Conservation (phyloP, 2,329 filamentous ascomycete species). For the Trichoderma aggressivum region DNA sequence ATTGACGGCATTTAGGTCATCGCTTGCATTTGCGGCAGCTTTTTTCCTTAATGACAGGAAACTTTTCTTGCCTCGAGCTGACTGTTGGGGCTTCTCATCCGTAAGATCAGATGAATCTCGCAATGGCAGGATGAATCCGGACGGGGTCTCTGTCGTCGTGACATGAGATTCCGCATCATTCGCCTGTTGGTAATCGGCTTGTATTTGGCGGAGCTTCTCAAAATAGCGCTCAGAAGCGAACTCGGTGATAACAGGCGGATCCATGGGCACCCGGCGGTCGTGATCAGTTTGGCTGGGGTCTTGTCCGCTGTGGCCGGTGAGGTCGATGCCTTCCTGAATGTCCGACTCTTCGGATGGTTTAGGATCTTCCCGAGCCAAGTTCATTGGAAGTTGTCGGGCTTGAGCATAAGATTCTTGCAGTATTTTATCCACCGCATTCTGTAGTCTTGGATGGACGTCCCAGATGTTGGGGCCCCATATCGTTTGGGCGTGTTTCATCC, state of each 20-base stretch:
- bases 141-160: background rate
- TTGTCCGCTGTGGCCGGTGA: no score
- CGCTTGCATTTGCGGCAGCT: background rate
- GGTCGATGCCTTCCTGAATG: no score
- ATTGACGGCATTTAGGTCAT: background rate
- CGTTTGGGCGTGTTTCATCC: background rate
- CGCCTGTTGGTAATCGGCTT: background rate
- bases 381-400: no score
- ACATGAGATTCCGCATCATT: background rate
- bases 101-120: background rate
- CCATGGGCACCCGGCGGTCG: background rate
- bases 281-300: background rate
- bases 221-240: background rate
- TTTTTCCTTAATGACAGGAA: background rate
- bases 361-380: no score
- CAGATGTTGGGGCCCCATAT: background rate
- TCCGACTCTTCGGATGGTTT: no score
- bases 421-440: no score
- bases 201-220: background rate
- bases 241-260: no score
- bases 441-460: background rate
- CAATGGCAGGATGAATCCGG: background rate
- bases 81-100: background rate
- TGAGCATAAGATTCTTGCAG: no score
- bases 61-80: background rate